Evolutionary conservation across 2,329 filamentous ascomycete species (phyloP), one percentile per base, ranked within the genome.

Genomic region (Fusarium domesticum): DNA sequence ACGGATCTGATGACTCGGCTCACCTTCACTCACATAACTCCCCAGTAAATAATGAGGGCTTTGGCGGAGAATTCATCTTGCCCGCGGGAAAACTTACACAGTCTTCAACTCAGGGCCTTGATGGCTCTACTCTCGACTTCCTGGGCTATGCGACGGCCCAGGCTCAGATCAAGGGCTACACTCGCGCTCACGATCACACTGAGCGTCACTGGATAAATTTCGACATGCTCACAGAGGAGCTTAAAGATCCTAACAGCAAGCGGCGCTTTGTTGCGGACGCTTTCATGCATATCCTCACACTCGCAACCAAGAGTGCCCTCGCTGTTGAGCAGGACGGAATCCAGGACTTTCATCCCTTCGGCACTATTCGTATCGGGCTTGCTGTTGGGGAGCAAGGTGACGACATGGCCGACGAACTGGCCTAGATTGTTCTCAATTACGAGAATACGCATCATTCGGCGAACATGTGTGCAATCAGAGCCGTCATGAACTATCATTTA

Each of bases 191-290:
- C n/a, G 64, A 68, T 23, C 52, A 50, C n/a, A 57, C 62, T 6
- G 49, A 53, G 33, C 63, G 67, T 10, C 65, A 60, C 14, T 80
- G 74, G 66, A 70, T 93, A 33, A 69, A 75, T 0, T 95, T 96
- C 59, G 80, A 84, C 34, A 70, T 80, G 37, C 68, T 96, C 14
- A 80, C 93, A 35, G 73, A 84, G 35, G 70, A 81, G 37, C 68
- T 96, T 8, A 79, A 93, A 35, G 73, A 79, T n/a, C 76, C 81
- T 0, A 60, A 60, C 8, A 66, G 70, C 33, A 80, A 78, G 20
- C 75, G 72, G 28, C 70, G 79, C 20, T 81, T 89, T 11, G 87
- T 85, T 7, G 83, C 86, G 2, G 86, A 90, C 63, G 88, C 83
- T 0, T 85, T 89, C 61, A 80, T 86, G 68, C 87, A 93, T 62